phyloP scores from a whole-genome alignment of 495 filamentous ascomycete genomes.

The Aspergillus leporis region DNA sequence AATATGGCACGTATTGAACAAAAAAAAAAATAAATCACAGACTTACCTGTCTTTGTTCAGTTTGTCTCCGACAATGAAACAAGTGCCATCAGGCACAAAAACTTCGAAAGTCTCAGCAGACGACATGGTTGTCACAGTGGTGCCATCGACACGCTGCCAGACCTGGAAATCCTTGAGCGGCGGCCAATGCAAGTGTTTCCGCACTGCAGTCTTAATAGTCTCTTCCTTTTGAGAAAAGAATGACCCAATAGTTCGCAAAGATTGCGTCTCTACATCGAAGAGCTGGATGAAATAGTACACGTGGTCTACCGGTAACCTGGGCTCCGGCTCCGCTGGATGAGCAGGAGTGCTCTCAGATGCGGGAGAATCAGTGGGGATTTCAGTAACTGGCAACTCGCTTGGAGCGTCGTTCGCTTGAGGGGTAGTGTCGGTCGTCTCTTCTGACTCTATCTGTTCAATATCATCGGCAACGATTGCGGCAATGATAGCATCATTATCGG shows the following conservation, averaged over 20 bases:
- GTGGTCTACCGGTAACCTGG: constrained; percentile 35
- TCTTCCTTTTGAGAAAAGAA: constrained; percentile 46
- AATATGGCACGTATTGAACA: neutral
- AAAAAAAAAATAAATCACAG: neutral
- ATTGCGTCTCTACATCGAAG: constrained; percentile 51
- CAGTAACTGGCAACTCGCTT: constrained; percentile 1
- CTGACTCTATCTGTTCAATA: constrained; percentile 18
- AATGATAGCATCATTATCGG: constrained; percentile 26
- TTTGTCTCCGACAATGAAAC: constrained; percentile 47
- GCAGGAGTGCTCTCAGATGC: constrained; percentile 5
- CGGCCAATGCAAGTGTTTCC: constrained; percentile 41
- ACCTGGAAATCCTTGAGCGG: constrained; percentile 44
- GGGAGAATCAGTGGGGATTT: constrained; percentile 5
- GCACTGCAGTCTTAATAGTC: constrained; percentile 46
- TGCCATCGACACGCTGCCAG: constrained; percentile 46
- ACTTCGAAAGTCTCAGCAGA: constrained; percentile 43
- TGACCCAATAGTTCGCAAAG: constrained; percentile 52
- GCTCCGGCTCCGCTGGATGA: constrained; percentile 13
- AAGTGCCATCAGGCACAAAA: constrained; percentile 41
- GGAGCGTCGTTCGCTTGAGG: neutral
- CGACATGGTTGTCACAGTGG: constrained; percentile 39
- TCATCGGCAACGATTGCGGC: constrained; percentile 29
- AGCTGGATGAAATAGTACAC: constrained; percentile 53
- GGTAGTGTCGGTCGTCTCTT: constrained; percentile 2
- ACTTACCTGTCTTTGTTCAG: constrained; percentile 42